Conservation (phyloP, 192 early-diverging fungal genomes). For the Backusella circina region DNA sequence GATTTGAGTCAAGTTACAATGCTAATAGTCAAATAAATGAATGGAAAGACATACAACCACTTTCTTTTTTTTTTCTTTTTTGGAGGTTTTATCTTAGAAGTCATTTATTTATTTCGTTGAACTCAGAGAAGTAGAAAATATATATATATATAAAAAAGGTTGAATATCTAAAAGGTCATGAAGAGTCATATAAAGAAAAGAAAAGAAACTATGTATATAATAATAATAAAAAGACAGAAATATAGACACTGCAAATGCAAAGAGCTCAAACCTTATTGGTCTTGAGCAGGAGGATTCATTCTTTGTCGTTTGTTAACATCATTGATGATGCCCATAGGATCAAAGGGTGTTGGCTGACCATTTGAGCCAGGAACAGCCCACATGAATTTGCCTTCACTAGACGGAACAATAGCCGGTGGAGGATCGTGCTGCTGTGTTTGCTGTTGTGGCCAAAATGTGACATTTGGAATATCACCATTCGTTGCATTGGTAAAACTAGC, state of each 20-base stretch:
- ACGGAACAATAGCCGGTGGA: neutral
- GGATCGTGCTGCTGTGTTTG: constrained; percentile 6
- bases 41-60: neutral
- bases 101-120: neutral
- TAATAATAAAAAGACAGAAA: neutral
- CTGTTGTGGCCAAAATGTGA: constrained; percentile 11
- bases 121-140: neutral
- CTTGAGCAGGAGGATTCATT: constrained; percentile 8
- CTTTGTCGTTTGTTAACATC: neutral
- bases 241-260: neutral
- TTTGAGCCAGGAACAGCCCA: constrained; percentile 1
- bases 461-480: constrained; percentile 9
- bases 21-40: neutral
- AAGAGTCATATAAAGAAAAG: neutral
- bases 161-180: neutral
- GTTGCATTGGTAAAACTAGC: neutral
- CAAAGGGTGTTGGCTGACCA: neutral
- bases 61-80: neutral
- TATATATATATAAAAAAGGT: neutral
- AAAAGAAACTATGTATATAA: neutral
- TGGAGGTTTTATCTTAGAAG: neutral
- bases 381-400: constrained; percentile 5
- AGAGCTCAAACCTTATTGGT: neutral
- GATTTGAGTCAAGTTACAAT: neutral
- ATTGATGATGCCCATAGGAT: neutral